Percentiles rank a stretch among this genome's conserved stretches.
Evolutionary conservation across 75 land plant species (phyloP).

Genomic region (Gnetum montanum): DNA sequence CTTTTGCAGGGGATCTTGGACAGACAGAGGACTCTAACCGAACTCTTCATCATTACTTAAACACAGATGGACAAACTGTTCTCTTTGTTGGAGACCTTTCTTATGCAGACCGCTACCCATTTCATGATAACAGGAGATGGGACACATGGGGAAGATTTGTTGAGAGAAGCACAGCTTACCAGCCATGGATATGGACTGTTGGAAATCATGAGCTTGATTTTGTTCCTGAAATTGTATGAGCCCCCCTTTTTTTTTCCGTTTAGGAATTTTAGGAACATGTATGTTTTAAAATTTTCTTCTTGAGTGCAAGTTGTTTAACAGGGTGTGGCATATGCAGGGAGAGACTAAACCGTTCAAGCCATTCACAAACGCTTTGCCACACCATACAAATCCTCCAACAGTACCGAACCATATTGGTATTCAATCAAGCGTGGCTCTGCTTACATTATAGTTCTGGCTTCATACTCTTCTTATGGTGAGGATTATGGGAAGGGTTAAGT

Average conservation of each 20-base stretch:
- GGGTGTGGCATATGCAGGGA: constrained; percentile 38
- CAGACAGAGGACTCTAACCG: constrained; percentile 70
- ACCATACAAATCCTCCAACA: constrained; percentile 32
- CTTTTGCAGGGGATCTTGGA: constrained; percentile 76
- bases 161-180: constrained; percentile 78
- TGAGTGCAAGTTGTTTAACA: no score
- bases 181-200: constrained; percentile 93
- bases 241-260: no score
- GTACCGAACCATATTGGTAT: constrained; percentile 42
- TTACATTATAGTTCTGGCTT: constrained; percentile 37
- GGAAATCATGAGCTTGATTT: constrained; percentile 91
- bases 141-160: constrained; percentile 88
- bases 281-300: no score
- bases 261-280: no score
- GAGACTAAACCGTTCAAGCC: constrained; percentile 40
- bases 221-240: constrained; percentile 53
- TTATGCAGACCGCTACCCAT: constrained; percentile 71
- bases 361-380: constrained; percentile 21
- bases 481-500: neutral
- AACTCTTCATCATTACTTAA: constrained; percentile 72
- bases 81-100: constrained; percentile 79
- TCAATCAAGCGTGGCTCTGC: constrained; percentile 42
- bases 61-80: constrained; percentile 61
- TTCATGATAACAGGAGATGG: constrained; percentile 58
- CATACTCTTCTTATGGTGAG: constrained; percentile 45